A percentile compares a stretch with the other conserved stretches of the same genome.
Evolutionary conservation across 1,139 yeast genomes (phyloP).

Genomic region (Sugiyamaella castrensis): DNA sequence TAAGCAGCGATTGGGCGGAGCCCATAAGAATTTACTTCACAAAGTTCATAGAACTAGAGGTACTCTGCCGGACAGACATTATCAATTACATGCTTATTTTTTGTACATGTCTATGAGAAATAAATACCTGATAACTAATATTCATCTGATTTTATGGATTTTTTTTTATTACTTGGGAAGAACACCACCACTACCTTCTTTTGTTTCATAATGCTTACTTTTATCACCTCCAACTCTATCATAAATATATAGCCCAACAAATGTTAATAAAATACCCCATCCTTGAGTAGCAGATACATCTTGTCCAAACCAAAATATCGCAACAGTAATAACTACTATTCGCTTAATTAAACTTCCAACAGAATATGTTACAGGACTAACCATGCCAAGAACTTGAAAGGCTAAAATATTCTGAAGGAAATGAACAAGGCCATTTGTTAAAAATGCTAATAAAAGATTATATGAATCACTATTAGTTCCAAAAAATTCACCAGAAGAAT

Average conservation of each 20-base stretch:
- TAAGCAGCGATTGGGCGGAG: neutral
- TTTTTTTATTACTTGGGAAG: slow-evolving; percentile 21
- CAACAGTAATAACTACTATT: slow-evolving; percentile 76
- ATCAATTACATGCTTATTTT: neutral
- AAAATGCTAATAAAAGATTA: slow-evolving; percentile 28
- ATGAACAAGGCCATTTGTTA: slow-evolving; percentile 67
- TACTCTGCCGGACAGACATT: no score
- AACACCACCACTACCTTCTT: slow-evolving; percentile 13
- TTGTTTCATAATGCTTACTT: slow-evolving; percentile 16
- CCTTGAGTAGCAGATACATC: slow-evolving; percentile 53
- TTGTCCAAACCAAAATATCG: slow-evolving; percentile 73
- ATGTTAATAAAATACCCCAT: slow-evolving; percentile 67
- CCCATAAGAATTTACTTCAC: slow-evolving; percentile 4
- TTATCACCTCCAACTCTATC: slow-evolving; percentile 67
- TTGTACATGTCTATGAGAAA: neutral
- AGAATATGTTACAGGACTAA: slow-evolving; percentile 86
- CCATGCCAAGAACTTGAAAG: slow-evolving; percentile 80
- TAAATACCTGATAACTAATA: neutral
- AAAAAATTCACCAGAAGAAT: slow-evolving; percentile 12
- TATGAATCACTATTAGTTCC: slow-evolving; percentile 12
- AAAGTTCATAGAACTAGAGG: neutral
- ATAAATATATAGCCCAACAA: slow-evolving; percentile 56
- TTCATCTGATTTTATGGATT: neutral
- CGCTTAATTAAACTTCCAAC: slow-evolving; percentile 87
- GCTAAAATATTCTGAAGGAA: slow-evolving; percentile 84